These are phyloP conservation scores for Ganoderma meredithae DNA, from an alignment of 1,284 basidiomycete genomes.

Conservation along the genomic window DNA sequence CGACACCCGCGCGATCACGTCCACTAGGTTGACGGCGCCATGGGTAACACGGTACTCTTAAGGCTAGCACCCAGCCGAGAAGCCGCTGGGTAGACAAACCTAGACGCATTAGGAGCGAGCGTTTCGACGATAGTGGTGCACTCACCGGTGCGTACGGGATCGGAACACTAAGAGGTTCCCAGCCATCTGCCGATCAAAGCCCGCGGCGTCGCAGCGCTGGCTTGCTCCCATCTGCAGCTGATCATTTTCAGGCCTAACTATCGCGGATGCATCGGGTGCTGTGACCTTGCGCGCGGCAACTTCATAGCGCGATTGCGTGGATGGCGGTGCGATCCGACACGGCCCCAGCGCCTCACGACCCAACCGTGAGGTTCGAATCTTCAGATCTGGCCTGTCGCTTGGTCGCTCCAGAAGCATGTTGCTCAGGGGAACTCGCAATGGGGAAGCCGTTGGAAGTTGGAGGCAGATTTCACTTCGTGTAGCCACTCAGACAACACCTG, in stretches of 20 bases:
- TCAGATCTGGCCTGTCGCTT: constrained; percentile 8
- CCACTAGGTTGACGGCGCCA: constrained; percentile 14
- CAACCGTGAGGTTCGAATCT: neutral
- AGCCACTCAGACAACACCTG: constrained; percentile 22
- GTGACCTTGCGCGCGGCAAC: constrained; percentile 2
- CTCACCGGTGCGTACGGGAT: constrained; percentile 19
- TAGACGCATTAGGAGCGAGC: constrained; percentile 26
- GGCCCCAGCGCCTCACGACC: constrained; percentile 3
- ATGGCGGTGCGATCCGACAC: constrained; percentile 7
- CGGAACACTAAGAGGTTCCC: constrained; percentile 14
- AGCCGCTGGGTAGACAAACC: constrained; percentile 27
- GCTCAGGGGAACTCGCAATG: constrained; percentile 11
- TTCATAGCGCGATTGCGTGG: constrained; percentile 11
- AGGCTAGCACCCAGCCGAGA: constrained; percentile 20
- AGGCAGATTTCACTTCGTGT: constrained; percentile 12
- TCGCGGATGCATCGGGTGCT: constrained; percentile 28
- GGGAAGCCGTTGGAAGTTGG: neutral
- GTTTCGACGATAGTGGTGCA: constrained; percentile 16
- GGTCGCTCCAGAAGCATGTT: neutral
- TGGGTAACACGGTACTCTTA: constrained; percentile 24
- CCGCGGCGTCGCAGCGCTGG: constrained; percentile 24
- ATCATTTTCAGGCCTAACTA: constrained; percentile 21
- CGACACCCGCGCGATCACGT: neutral
- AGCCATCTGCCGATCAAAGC: constrained; percentile 18
- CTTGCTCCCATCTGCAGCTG: constrained; percentile 5